Conservation (phyloP, 1,139 yeast species). For the Yamadazyma epiphylla region DNA sequence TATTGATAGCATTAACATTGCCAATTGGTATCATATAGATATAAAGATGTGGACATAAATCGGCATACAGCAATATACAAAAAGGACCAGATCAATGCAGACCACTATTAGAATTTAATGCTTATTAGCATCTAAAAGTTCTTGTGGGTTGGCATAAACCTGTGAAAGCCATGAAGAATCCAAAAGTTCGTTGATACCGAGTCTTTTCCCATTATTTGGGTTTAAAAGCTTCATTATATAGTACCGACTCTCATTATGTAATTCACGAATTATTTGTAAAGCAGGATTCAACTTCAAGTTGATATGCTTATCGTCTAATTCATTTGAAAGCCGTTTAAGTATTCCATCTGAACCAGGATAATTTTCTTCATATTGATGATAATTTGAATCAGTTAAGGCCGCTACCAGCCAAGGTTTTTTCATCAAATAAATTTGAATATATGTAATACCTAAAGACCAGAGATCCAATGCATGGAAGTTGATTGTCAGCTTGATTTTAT, state of each 20-base stretch:
- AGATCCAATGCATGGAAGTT: conserved; percentile 35
- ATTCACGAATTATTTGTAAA: conserved; percentile 28
- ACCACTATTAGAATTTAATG: too few relatives aligned
- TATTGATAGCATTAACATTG: too few relatives aligned
- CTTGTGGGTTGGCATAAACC: conserved; percentile 42
- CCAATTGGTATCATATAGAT: too few relatives aligned
- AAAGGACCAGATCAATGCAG: too few relatives aligned
- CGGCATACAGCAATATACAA: too few relatives aligned
- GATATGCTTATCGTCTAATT: conserved; percentile 19
- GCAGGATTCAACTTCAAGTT: conserved; percentile 25
- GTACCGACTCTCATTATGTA: conserved; percentile 38
- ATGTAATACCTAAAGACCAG: conserved; percentile 52
- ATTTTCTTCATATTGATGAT: conserved; percentile 16
- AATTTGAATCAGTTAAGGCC: conserved; percentile 21
- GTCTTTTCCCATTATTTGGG: conserved; percentile 25
- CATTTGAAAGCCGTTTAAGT: conserved; percentile 16
- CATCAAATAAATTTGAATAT: conserved; percentile 42
- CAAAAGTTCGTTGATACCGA: conserved; percentile 23
- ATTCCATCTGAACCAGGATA: conserved; percentile 20
- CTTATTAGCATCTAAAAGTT: too few relatives aligned
- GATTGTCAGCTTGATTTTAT: conserved; percentile 9
- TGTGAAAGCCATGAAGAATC: conserved; percentile 38
- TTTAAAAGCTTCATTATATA: conserved; percentile 31
- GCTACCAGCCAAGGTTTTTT: conserved; percentile 49
- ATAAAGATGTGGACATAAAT: too few relatives aligned